phyloP scores from a whole-genome alignment of 2,329 filamentous ascomycete genomes.

The Iodosphaeria phyllophila region DNA sequence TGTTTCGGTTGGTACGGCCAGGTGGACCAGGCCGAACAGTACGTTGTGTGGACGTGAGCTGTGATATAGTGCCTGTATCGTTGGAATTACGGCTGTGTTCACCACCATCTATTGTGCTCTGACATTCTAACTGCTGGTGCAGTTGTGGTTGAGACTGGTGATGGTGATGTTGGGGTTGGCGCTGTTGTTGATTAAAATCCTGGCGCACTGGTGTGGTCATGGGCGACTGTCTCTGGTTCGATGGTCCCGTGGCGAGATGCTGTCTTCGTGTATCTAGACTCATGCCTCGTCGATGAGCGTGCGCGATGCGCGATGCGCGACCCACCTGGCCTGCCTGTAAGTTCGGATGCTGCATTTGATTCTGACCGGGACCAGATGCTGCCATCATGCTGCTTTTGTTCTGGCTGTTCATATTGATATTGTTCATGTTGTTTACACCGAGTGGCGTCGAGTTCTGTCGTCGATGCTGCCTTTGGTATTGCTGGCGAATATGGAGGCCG shows the following conservation, averaged over 20 bases:
- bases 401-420: conserved; percentile 35
- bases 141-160: no score
- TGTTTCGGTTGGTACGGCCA: no score
- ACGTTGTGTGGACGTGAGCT: no score
- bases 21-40: no score
- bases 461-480: conserved; percentile 52
- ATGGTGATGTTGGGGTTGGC: no score
- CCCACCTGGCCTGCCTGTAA: conserved; percentile 4
- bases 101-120: no score
- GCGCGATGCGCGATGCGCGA: conserved; percentile 25
- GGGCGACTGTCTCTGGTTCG: conserved; percentile 22
- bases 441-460: conserved; percentile 76
- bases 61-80: no score
- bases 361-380: conserved; percentile 7
- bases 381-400: conserved; percentile 9
- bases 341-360: conserved; percentile 14
- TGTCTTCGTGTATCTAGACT: conserved; percentile 60
- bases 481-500: conserved; percentile 55
- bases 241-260: no score
- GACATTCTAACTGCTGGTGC: no score
- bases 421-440: conserved; percentile 58
- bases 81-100: no score
- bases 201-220: conserved; percentile 29
- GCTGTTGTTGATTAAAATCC: conserved; percentile 47
- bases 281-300: conserved; percentile 71